These are phyloP conservation scores for Candida ficus DNA, from an alignment of 805 yeast genomes.

Conservation along the genomic window DNA sequence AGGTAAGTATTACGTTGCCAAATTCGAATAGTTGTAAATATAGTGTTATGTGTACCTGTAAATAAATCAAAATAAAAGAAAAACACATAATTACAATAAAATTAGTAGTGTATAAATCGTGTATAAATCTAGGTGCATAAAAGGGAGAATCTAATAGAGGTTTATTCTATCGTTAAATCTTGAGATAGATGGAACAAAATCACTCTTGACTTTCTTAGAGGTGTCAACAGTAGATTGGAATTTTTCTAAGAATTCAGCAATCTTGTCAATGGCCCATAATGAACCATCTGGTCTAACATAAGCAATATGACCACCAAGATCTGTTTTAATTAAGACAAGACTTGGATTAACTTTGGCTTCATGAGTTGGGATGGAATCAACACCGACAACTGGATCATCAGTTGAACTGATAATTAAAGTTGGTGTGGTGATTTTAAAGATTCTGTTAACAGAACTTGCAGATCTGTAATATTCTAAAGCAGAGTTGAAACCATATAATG, in stretches of 20 bases:
- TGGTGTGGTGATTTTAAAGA: conserved; percentile 56
- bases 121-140: neutral
- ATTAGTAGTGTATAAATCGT: neutral
- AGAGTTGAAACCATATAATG: conserved; percentile 55
- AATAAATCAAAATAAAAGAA: neutral
- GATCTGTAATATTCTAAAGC: conserved; percentile 61
- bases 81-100: neutral
- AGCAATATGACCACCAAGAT: conserved; percentile 70
- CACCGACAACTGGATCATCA: conserved; percentile 65
- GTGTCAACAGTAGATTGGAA: conserved; percentile 31
- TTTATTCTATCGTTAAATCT: conserved; percentile 15
- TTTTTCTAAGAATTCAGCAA: conserved; percentile 35
- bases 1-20: conserved; percentile 54
- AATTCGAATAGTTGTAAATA: conserved; percentile 17
- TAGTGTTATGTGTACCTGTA: neutral
- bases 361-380: conserved; percentile 42
- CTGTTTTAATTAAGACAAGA: conserved; percentile 49
- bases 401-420: conserved; percentile 50
- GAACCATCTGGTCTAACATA: conserved; percentile 38
- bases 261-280: conserved; percentile 43
- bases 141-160: too few species aligned
- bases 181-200: conserved; percentile 15
- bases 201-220: conserved; percentile 13
- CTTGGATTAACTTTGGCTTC: conserved; percentile 55
- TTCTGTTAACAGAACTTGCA: conserved; percentile 55